Evolutionary conservation across 139 green algal species (phyloP).

Genomic region (Auxenochlorella pyrenoidosa): DNA sequence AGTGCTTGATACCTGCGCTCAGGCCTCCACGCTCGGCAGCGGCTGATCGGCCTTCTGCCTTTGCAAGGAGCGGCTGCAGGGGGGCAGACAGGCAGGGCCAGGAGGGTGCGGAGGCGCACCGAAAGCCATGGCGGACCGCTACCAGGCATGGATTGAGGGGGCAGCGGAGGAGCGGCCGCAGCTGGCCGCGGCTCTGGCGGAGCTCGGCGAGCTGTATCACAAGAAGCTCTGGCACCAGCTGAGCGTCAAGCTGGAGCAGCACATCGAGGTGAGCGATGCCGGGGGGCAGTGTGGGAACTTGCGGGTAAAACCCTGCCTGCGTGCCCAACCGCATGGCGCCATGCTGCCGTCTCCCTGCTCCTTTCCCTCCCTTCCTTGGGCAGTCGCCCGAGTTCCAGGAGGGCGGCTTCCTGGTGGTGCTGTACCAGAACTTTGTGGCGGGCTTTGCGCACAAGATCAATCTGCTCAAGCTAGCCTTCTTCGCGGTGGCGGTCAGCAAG

Average conservation of each 20-base stretch:
- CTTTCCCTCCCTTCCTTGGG: neutral
- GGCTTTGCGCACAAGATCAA: slow-evolving; percentile 96
- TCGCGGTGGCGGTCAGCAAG: slow-evolving; percentile 68
- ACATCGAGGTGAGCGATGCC: slow-evolving; percentile 41
- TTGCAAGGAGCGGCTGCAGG: neutral
- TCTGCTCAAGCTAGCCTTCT: slow-evolving; percentile 91
- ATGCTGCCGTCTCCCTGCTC: neutral
- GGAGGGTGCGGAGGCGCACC: no score
- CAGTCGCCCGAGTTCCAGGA: slow-evolving; percentile 27
- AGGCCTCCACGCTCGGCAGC: no score
- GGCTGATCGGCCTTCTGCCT: no score
- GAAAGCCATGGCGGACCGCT: slow-evolving; percentile 40
- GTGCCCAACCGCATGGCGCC: no score
- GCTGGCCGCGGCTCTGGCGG: slow-evolving; percentile 57
- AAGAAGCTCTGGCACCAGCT: slow-evolving; percentile 98
- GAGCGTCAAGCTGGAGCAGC: slow-evolving; percentile 86
- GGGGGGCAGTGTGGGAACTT: neutral
- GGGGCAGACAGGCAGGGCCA: neutral
- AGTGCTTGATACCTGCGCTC: no score
- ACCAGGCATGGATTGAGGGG: slow-evolving; percentile 64
- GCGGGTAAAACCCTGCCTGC: no score
- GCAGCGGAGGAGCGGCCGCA: slow-evolving; percentile 62
- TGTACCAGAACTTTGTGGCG: slow-evolving; percentile 92
- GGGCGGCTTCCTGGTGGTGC: slow-evolving; percentile 56
- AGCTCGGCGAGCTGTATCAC: slow-evolving; percentile 83